Conservation (phyloP, 495 filamentous ascomycete species). For the Hapsidospora chrysogenum region DNA sequence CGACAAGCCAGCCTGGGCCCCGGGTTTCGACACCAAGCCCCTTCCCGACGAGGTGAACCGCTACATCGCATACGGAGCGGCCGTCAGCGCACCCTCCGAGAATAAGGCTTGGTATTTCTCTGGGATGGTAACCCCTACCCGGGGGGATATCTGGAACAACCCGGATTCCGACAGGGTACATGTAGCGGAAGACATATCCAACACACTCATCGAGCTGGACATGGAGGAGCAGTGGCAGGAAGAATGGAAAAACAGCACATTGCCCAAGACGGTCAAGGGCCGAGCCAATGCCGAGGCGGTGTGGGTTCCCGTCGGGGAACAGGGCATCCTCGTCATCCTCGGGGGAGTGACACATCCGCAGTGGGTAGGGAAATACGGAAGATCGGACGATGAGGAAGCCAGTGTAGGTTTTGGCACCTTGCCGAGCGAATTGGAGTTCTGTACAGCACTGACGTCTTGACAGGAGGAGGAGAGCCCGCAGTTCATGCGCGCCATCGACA, state of each 20-base stretch:
- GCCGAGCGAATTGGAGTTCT: too few species aligned
- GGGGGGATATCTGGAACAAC: slow-evolving; percentile 29
- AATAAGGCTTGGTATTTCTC: slow-evolving; percentile 59
- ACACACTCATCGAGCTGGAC: slow-evolving; percentile 43
- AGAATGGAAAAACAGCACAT: slow-evolving; percentile 37
- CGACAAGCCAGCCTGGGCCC: slow-evolving; percentile 17
- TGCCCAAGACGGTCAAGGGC: slow-evolving; percentile 31
- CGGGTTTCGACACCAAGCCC: slow-evolving; percentile 17
- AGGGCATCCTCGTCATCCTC: slow-evolving; percentile 47
- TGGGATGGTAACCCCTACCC: slow-evolving; percentile 33
- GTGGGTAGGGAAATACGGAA: slow-evolving; percentile 10
- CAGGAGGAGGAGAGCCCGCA: slow-evolving; percentile 30
- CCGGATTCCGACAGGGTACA: slow-evolving; percentile 4
- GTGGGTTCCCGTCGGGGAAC: slow-evolving; percentile 50
- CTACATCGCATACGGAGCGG: slow-evolving; percentile 48
- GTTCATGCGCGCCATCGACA: slow-evolving; percentile 47
- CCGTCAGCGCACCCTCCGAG: slow-evolving; percentile 49
- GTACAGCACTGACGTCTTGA: slow-evolving; percentile 4
- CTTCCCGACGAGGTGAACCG: slow-evolving; percentile 34
- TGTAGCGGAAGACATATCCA: slow-evolving; percentile 8
- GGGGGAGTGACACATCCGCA: slow-evolving; percentile 46
- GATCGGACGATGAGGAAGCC: slow-evolving; percentile 16
- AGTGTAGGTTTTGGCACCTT: too few species aligned
- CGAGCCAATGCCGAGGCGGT: slow-evolving; percentile 48
- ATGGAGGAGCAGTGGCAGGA: slow-evolving; percentile 31